These are phyloP conservation scores for Leccinellum luteum DNA, from an alignment of 768 basidiomycete genomes.

Conservation along the genomic window DNA sequence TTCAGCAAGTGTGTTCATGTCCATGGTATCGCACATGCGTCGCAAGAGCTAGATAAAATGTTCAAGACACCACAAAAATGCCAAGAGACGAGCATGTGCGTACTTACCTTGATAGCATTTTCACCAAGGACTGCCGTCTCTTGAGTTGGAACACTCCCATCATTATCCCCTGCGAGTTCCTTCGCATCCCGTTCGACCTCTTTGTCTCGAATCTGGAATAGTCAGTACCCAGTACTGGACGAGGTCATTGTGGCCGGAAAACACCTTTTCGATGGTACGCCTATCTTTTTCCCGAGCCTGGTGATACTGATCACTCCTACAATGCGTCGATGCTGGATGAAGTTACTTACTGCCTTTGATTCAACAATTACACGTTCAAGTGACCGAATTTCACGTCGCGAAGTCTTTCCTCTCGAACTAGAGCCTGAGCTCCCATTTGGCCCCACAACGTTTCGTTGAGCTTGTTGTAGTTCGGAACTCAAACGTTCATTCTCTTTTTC, in stretches of 20 bases:
- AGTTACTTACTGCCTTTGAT: slow-evolving; percentile 7
- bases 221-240: background rate
- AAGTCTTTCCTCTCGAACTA: background rate
- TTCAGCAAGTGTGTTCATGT: slow-evolving; percentile 22
- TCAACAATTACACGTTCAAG: slow-evolving; percentile 5
- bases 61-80: background rate
- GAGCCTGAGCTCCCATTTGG: background rate
- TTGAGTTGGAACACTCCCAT: background rate
- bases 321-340: background rate
- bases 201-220: slow-evolving; percentile 11
- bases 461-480: slow-evolving; percentile 2
- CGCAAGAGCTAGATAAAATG: slow-evolving; percentile 13
- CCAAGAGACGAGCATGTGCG: background rate
- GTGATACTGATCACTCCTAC: background rate
- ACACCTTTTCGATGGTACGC: slow-evolving; percentile 17
- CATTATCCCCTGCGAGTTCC: slow-evolving; percentile 10
- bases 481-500: slow-evolving; percentile 4
- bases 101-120: slow-evolving; percentile 9
- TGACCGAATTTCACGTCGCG: slow-evolving; percentile 7
- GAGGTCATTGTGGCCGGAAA: background rate
- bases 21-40: slow-evolving; percentile 14
- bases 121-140: slow-evolving; percentile 4
- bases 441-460: background rate
- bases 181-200: slow-evolving; percentile 17
- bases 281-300: slow-evolving; percentile 14